A percentile compares a stretch with the other conserved stretches of the same genome.
These are phyloP conservation scores for Eutrema japonicum DNA, from an alignment of 345 rosid genomes.

Conservation along the genomic window DNA sequence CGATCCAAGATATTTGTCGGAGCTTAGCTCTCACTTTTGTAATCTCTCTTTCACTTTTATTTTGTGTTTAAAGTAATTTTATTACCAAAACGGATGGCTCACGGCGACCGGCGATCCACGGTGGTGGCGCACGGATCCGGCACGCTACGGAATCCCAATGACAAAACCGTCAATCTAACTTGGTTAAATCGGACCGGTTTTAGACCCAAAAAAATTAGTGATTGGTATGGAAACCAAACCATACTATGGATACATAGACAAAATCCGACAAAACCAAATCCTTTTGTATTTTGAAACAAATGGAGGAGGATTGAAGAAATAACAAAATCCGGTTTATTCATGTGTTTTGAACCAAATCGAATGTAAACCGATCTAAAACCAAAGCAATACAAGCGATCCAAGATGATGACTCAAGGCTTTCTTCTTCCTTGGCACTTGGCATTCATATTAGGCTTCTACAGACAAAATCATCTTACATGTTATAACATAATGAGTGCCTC, in stretches of 20 bases:
- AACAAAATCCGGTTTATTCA: conserved; percentile 14
- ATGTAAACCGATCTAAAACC: conserved; percentile 2
- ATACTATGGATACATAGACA: too few species aligned
- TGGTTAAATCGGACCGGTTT: background rate
- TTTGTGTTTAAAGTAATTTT: background rate
- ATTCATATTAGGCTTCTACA: conserved; percentile 29
- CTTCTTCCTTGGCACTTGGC: conserved; percentile 9
- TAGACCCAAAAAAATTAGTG: too few species aligned
- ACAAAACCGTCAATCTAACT: background rate
- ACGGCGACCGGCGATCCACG: conserved; percentile 14
- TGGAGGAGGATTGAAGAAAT: background rate
- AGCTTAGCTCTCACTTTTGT: conserved; percentile 1
- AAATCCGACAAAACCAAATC: too few species aligned
- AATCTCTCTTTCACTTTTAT: background rate
- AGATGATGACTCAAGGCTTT: background rate
- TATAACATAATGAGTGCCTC: conserved; percentile 10
- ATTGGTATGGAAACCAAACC: too few species aligned
- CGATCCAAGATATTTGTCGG: background rate
- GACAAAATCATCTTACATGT: conserved; percentile 29
- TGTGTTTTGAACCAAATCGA: conserved; percentile 10
- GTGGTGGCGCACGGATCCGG: conserved; percentile 2
- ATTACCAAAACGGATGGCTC: background rate
- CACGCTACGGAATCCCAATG: background rate
- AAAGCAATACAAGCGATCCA: background rate
- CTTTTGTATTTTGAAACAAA: background rate